Evolutionary conservation across 2,329 filamentous ascomycete genomes (phyloP), one percentile per base, ranked within the genome.

Genomic region (Chrysosporium keratinophilum): DNA sequence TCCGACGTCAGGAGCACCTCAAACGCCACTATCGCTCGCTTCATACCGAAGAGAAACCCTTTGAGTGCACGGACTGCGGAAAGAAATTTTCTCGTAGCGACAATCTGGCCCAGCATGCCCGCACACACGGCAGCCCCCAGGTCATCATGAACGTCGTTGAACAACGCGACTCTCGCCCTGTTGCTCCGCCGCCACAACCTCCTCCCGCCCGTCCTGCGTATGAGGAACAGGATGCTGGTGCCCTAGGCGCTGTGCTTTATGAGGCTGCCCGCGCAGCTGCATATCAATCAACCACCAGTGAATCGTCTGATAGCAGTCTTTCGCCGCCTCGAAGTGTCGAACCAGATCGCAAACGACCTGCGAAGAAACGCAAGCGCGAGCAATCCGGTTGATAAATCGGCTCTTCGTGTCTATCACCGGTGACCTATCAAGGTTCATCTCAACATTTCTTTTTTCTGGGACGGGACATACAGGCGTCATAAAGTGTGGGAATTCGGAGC

Each of bases 31-130:
- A 95, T 78, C 85, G 93, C 63, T 97, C 93, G 55, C 88, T 98
- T 46, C 93, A 98, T 78, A 98, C 93, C 1, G 85, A 95, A 67
- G 93, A 97, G 69, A 98, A 97, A 83, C 93, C 93, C 4, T 98
- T 97, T 65, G 88, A 95, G 75, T 98, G 93, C 78, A 81, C 83
- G 61, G 91, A 98, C 75, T 98, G 93, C 66, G 91, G 93, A 64
- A 98, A 98, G 85, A 96, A 95, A 78, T 98, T 97, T 76, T 97
- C 91, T 17, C 85, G 93, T 64, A 95, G 88, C 63, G 93, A 98
- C 74, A 98, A 98, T 77, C 81, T 98, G 14, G 87, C 89, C 20
- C 93, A 98, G 74, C 93, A 98, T 69, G 85, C 93, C 59, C 83
- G 93, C 59, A 98, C 93, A 3, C 93, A 98, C 66, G 89, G 89